phyloP scores from a whole-genome alignment of 179 eudicot species.

The Carnegiea gigantea region DNA sequence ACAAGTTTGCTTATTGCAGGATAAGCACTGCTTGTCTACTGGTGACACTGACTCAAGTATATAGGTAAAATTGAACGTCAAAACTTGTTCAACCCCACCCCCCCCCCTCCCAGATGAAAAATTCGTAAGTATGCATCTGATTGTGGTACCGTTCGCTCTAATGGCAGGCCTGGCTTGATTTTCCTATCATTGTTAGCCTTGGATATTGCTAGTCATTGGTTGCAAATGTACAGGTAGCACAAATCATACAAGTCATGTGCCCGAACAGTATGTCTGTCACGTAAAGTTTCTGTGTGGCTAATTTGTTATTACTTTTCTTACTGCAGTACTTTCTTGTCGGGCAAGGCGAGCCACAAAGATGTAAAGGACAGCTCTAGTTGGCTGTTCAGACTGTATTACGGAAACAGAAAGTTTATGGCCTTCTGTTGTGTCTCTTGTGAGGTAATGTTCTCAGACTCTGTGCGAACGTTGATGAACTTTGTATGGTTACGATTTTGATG shows the following conservation, averaged over 20 bases:
- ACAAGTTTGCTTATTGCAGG: slow-evolving; percentile 44
- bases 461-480: background rate
- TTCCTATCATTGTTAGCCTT: slow-evolving; percentile 87
- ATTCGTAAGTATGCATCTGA: slow-evolving; percentile 11
- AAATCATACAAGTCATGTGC: background rate
- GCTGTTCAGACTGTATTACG: slow-evolving; percentile 84
- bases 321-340: slow-evolving; percentile 86
- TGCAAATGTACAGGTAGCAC: slow-evolving; percentile 94
- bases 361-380: slow-evolving; percentile 90
- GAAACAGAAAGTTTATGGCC: slow-evolving; percentile 86
- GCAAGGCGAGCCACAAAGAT: slow-evolving; percentile 90
- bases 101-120: background rate
- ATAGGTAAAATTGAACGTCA: slow-evolving; percentile 49
- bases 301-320: slow-evolving; percentile 16
- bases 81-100: background rate
- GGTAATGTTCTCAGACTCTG: slow-evolving; percentile 37
- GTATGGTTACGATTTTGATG: background rate
- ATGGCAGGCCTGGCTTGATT: slow-evolving; percentile 75
- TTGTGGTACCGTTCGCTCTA: background rate
- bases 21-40: slow-evolving; percentile 94
- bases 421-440: slow-evolving; percentile 97
- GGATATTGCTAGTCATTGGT: slow-evolving; percentile 97
- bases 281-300: background rate
- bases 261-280: background rate
- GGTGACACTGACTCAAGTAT: slow-evolving; percentile 86